Evolutionary conservation across 495 filamentous ascomycete genomes (phyloP), one percentile per base, ranked within the genome.

Genomic region (Copromyces sp.): DNA sequence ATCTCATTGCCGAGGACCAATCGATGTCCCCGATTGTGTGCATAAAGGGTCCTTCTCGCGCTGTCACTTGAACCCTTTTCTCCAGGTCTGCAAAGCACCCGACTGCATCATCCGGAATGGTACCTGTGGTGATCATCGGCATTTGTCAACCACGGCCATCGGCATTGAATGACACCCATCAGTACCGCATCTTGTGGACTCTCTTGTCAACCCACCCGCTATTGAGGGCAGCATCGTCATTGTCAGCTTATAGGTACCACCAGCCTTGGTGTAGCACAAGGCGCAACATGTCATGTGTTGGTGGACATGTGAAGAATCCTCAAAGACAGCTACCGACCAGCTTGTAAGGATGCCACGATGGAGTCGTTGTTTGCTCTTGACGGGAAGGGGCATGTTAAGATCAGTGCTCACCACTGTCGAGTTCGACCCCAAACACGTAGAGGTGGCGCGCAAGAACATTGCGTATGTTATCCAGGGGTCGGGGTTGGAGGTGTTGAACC

Each of bases 401-500:
- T 24, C 24, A 24, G 24, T 24, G 45, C 79, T 88, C 1, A 87
- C 85, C 1, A 85, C 78, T 47, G 78, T 89, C 44, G 87, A 87
- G 71, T 76, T 80, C 68, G 71, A 84, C 72, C 70, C 80, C 0
- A 76, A 82, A 29, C 78, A 83, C 65, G 78, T 77, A 0, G 77
- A 81, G 5, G 82, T 87, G 9, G 85, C 86, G 3, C 73, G 81
- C 2, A 75, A 83, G 68, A 88, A 88, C 68, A 76, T 83, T 12
- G 74, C 75, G 8, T 35, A 81, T 76, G 68, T n/a, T n/a, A n/a
- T n/a, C n/a, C n/a, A n/a, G n/a, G 9, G 75, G 82, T 74, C 4
- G 86, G 87, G 1, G 74, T 87, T 85, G 32, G 84, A 86, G 41
- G 77, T 86, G 2, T 70, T 88, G 20, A 79, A 81, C 9, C 70